Conservation (phyloP, 768 basidiomycete species). For the Leccinum barrowsii region DNA sequence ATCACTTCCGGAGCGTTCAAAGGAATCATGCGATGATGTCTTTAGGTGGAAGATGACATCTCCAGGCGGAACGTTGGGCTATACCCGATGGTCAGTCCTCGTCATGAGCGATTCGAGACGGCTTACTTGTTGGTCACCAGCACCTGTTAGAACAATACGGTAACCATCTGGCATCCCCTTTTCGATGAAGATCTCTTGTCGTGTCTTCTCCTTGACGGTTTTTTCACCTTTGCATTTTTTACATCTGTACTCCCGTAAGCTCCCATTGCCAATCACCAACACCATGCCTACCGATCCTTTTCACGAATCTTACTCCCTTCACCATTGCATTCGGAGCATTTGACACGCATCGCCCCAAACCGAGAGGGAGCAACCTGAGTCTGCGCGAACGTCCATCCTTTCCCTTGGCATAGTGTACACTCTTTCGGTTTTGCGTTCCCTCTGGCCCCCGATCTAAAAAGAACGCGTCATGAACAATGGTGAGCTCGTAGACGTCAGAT, state of each 20-base stretch:
- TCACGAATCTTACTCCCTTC: conserved; percentile 70
- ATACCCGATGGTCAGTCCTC: conserved; percentile 5
- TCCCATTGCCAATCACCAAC: background rate
- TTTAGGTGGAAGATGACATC: conserved; percentile 87
- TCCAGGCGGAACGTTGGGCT: conserved; percentile 86
- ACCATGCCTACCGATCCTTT: conserved; percentile 65
- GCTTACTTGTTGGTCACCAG: conserved; percentile 84
- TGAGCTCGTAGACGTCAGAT: background rate
- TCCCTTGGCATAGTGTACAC: conserved; percentile 80
- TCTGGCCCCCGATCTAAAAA: conserved; percentile 70
- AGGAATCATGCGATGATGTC: conserved; percentile 64
- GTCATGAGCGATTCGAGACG: background rate
- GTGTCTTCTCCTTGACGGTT: conserved; percentile 82
- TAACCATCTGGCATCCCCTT: conserved; percentile 83
- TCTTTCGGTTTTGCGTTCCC: conserved; percentile 80
- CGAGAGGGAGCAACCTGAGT: conserved; percentile 49
- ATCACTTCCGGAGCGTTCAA: conserved; percentile 80
- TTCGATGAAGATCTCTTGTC: conserved; percentile 83
- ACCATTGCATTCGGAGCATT: conserved; percentile 70
- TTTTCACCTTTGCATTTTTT: conserved; percentile 93
- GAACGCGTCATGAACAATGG: conserved; percentile 4
- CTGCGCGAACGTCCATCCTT: conserved; percentile 66
- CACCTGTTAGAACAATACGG: conserved; percentile 84
- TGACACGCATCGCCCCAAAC: conserved; percentile 48
- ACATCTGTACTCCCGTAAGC: conserved; percentile 51